Percentiles rank a stretch among this genome's conserved stretches.
Evolutionary conservation across 2,329 filamentous ascomycete genomes (phyloP).

Genomic region (Curvularia sp.): DNA sequence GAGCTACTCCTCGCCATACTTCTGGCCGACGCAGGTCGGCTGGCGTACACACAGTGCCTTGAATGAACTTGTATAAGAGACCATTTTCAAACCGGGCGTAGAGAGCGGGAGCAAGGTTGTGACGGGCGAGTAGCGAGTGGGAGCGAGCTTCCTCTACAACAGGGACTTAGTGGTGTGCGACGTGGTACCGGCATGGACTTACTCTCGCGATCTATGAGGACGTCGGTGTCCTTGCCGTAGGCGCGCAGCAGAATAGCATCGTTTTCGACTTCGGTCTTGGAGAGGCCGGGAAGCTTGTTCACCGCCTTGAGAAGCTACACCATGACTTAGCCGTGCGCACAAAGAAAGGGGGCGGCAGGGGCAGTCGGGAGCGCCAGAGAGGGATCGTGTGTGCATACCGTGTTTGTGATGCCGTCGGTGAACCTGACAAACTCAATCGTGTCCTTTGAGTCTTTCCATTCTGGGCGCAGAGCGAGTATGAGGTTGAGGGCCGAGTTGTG

Average conservation of each 20-base stretch:
- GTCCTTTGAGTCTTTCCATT: conserved; percentile 78
- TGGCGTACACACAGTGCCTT: conserved; percentile 79
- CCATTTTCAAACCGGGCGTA: conserved; percentile 95
- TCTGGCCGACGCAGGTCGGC: conserved; percentile 77
- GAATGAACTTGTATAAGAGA: conserved; percentile 91
- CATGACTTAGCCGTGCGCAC: conserved; percentile 18
- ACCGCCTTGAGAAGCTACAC: conserved; percentile 72
- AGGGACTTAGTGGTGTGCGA: conserved; percentile 18
- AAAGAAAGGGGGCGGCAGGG: not conserved
- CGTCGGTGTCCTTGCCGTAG: conserved; percentile 91
- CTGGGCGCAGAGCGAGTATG: conserved; percentile 78
- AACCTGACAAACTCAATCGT: conserved; percentile 87
- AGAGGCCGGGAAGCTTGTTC: conserved; percentile 71
- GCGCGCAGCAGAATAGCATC: conserved; percentile 89
- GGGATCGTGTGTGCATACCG: conserved; percentile 58
- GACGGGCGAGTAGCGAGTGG: conserved; percentile 84
- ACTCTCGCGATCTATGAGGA: conserved; percentile 95
- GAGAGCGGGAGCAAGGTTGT: conserved; percentile 83
- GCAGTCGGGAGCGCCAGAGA: not conserved
- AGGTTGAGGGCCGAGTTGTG: conserved; percentile 80
- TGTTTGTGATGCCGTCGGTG: conserved; percentile 98
- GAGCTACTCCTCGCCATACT: conserved; percentile 84
- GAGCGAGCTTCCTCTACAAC: conserved; percentile 65
- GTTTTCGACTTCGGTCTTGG: conserved; percentile 78
- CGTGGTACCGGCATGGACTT: conserved; percentile 50